Conservation (phyloP, 2,329 filamentous ascomycete species). For the Microsporum ferrugineum region DNA sequence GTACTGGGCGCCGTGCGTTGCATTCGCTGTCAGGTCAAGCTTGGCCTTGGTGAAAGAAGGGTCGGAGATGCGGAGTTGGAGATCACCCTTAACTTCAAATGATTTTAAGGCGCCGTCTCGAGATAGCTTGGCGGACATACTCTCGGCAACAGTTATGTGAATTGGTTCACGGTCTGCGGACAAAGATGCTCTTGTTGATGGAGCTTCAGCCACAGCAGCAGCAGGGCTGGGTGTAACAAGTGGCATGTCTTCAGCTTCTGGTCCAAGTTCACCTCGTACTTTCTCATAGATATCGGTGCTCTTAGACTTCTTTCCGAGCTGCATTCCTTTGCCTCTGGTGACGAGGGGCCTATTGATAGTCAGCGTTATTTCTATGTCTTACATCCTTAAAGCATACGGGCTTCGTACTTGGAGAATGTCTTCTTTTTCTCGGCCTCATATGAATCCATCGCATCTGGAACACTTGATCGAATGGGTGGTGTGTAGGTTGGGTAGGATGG, state of each 20-base stretch:
- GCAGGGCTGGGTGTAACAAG: constrained; percentile 51
- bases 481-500: constrained; percentile 85
- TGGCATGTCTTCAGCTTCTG: constrained; percentile 66
- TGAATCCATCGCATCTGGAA: constrained; percentile 70
- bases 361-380: neutral
- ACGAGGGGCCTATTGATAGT: constrained; percentile 38
- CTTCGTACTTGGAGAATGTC: constrained; percentile 60
- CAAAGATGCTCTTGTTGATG: constrained; percentile 49
- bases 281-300: constrained; percentile 95
- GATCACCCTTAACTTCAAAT: constrained; percentile 79
- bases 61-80: constrained; percentile 83
- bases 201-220: constrained; percentile 40
- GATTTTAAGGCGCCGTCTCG: constrained; percentile 79
- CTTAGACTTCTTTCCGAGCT: constrained; percentile 97
- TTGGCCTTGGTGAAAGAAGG: constrained; percentile 83
- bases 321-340: constrained; percentile 93
- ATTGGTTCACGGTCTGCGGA: constrained; percentile 72
- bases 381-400: neutral
- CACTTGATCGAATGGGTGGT: constrained; percentile 59
- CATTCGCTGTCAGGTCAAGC: constrained; percentile 62
- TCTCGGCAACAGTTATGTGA: constrained; percentile 75
- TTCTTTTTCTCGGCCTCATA: constrained; percentile 99
- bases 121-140: constrained; percentile 80
- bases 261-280: constrained; percentile 81
- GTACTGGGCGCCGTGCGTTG: constrained; percentile 79